These are phyloP conservation scores for Erysimum cheiri DNA, from an alignment of 441 rosid genomes.

Conservation along the genomic window DNA sequence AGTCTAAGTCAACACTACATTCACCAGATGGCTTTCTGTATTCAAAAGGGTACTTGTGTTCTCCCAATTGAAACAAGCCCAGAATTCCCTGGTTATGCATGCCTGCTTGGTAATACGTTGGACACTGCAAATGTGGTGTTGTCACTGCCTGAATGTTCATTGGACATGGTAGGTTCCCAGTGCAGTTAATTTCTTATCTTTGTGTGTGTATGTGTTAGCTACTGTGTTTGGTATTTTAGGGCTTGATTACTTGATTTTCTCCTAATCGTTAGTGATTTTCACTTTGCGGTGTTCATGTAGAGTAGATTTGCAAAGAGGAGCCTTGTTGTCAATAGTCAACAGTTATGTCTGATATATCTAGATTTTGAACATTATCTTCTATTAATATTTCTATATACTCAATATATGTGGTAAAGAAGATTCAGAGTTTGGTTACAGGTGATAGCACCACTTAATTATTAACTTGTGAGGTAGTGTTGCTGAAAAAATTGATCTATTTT, in stretches of 20 bases:
- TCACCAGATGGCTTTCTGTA: slow-evolving; percentile 75
- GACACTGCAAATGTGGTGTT: slow-evolving; percentile 86
- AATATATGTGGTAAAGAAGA: not conserved
- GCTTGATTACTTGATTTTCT: slow-evolving; percentile 7
- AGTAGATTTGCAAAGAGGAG: slow-evolving; percentile 5
- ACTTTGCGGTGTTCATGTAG: slow-evolving; percentile 18
- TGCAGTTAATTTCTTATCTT: slow-evolving; percentile 9
- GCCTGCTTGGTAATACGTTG: slow-evolving; percentile 89
- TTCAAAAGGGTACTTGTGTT: slow-evolving; percentile 64
- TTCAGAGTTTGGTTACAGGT: not conserved
- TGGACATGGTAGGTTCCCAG: slow-evolving; percentile 70
- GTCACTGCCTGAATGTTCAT: slow-evolving; percentile 78
- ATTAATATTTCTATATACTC: not conserved
- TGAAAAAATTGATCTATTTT: not conserved
- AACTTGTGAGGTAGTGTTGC: not conserved
- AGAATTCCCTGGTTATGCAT: slow-evolving; percentile 81
- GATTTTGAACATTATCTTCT: not conserved
- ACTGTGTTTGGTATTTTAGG: slow-evolving; percentile 5
- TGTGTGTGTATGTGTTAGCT: slow-evolving; percentile 4
- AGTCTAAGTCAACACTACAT: slow-evolving; percentile 70
- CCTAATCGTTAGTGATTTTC: not conserved
- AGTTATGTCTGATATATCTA: slow-evolving; percentile 5
- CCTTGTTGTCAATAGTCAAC: slow-evolving; percentile 1
- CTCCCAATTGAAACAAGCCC: slow-evolving; percentile 67
- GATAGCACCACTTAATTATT: not conserved